Conservation (phyloP, 1,284 basidiomycete genomes). For the Melampsora abietis-canadensis region DNA sequence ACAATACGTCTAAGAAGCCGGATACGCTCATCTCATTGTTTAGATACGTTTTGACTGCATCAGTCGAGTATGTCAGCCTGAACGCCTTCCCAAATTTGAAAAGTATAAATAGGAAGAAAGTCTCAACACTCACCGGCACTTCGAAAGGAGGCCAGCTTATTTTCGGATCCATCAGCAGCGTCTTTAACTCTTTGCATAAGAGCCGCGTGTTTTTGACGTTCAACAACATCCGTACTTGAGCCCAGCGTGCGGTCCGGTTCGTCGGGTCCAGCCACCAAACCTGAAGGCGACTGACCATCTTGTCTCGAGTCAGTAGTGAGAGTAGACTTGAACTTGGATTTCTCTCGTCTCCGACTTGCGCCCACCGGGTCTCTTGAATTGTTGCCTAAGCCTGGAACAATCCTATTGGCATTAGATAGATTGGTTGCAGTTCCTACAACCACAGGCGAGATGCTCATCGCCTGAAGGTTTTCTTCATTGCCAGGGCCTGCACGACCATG, state of each 20-base stretch:
- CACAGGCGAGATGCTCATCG: conserved; percentile 45
- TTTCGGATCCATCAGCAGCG: conserved; percentile 67
- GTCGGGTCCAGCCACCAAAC: background rate
- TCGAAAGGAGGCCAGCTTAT: conserved; percentile 72
- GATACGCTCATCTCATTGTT: conserved; percentile 72
- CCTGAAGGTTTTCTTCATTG: conserved; percentile 35
- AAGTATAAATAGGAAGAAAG: background rate
- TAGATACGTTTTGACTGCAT: conserved; percentile 67
- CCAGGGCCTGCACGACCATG: conserved; percentile 34
- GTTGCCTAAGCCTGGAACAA: conserved; percentile 47
- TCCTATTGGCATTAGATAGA: conserved; percentile 55
- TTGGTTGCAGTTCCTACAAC: conserved; percentile 49
- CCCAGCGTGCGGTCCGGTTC: background rate
- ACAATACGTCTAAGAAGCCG: conserved; percentile 82
- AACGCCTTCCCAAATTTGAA: background rate
- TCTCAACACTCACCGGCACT: conserved; percentile 57
- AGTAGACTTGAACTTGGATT: conserved; percentile 29
- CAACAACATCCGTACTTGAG: conserved; percentile 19
- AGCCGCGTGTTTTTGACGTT: conserved; percentile 64
- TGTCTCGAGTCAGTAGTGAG: conserved; percentile 13
- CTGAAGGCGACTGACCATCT: conserved; percentile 18
- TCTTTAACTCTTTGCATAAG: conserved; percentile 68
- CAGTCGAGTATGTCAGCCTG: background rate
- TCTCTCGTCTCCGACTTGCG: conserved; percentile 18
- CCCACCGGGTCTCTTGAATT: conserved; percentile 7